Percentiles rank a stretch among this genome's conserved stretches.
Evolutionary conservation across 352 stramenopile species (phyloP).

Genomic region (Globisporangium viniferum): DNA sequence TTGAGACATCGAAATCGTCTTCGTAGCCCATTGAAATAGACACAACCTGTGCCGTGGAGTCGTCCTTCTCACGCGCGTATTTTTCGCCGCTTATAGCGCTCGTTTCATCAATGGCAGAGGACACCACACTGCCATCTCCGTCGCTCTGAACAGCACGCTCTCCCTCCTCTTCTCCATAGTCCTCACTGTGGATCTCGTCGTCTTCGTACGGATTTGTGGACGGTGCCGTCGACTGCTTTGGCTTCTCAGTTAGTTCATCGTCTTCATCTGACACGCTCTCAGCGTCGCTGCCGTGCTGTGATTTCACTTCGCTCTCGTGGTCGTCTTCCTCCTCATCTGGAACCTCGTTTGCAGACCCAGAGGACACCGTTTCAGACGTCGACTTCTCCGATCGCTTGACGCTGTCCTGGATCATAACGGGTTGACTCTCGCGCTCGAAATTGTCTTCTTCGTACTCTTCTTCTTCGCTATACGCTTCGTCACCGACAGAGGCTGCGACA

Average conservation of each 20-base stretch:
- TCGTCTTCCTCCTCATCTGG: conserved; percentile 9
- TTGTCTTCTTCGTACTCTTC: conserved; percentile 35
- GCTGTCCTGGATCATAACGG: neutral
- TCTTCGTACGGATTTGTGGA: conserved; percentile 1
- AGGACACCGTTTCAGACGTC: neutral
- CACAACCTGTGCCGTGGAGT: neutral
- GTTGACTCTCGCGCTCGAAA: conserved; percentile 37
- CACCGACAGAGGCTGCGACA: neutral
- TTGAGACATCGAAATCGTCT: conserved; percentile 42
- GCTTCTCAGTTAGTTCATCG: neutral
- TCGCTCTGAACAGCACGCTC: neutral
- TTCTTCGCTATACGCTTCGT: conserved; percentile 27
- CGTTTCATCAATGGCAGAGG: neutral
- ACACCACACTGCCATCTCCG: conserved; percentile 4
- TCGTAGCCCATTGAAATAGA: conserved; percentile 30
- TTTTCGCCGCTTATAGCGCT: neutral
- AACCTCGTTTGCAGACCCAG: neutral
- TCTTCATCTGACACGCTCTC: conserved; percentile 4
- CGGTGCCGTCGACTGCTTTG: neutral
- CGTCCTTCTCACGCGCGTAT: neutral
- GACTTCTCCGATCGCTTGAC: neutral
- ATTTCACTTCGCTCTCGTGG: neutral
- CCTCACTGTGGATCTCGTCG: conserved; percentile 5
- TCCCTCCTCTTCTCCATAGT: neutral
- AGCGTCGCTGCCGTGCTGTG: conserved; percentile 6